These are phyloP conservation scores for Chrysopogon serrulatus DNA, from an alignment of 176 grass and related monocot species.

Conservation along the genomic window DNA sequence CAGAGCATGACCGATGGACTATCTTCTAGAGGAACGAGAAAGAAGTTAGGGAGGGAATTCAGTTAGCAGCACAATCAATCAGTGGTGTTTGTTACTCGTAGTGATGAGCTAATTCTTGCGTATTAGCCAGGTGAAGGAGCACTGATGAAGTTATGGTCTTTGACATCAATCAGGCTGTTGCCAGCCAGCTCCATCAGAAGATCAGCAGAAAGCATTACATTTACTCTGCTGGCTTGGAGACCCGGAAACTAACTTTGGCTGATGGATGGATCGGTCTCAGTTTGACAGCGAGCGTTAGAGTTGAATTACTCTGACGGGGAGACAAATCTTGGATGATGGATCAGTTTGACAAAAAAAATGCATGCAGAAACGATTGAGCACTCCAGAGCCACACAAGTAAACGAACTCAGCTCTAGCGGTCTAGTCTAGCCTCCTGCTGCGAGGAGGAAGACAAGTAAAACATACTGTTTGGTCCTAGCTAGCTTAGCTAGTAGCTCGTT, in stretches of 20 bases:
- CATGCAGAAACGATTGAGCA: neutral
- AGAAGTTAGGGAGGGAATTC: neutral
- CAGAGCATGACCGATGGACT: neutral
- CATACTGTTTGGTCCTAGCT: neutral
- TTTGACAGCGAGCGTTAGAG: neutral
- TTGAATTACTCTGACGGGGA: constrained; percentile 14
- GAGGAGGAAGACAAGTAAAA: neutral
- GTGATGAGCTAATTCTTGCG: neutral
- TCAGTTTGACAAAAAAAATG: constrained; percentile 2
- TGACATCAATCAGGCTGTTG: constrained; percentile 7
- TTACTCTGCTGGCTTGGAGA: neutral
- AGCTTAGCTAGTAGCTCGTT: neutral
- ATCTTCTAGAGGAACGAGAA: constrained; percentile 13
- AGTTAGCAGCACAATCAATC: neutral
- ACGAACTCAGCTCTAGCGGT: neutral
- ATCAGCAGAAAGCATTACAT: neutral
- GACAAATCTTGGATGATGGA: neutral
- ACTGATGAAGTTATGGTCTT: neutral
- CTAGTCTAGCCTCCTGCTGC: neutral
- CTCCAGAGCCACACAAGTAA: neutral
- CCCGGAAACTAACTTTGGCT: neutral
- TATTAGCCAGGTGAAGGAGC: neutral
- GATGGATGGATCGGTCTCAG: neutral
- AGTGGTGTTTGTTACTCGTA: neutral
- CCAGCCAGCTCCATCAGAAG: neutral